Conservation (phyloP, 768 basidiomycete species). For the Cyclocybe aegerita region DNA sequence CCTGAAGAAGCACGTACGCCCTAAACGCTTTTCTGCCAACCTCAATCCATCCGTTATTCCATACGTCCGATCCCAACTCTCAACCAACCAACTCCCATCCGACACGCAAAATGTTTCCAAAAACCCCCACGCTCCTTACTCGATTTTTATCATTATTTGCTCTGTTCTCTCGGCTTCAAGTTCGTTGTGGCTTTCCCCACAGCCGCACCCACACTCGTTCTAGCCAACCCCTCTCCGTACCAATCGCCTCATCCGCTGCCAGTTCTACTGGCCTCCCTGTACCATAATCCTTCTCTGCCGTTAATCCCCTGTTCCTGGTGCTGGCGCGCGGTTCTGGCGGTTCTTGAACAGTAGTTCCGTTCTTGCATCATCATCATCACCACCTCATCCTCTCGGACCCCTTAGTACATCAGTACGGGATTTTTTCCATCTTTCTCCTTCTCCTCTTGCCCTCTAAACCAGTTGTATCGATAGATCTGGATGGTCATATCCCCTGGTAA, state of each 20-base stretch:
- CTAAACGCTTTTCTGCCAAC: too few species aligned
- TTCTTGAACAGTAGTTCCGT: not conserved
- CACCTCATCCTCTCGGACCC: not conserved
- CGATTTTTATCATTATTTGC: not conserved
- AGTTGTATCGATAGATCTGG: too few species aligned
- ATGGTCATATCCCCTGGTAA: too few species aligned
- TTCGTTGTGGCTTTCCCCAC: not conserved
- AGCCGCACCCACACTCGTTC: not conserved
- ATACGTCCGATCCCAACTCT: conserved; percentile 1
- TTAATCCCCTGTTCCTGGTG: conserved; percentile 1
- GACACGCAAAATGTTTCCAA: not conserved
- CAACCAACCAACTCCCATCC: not conserved
- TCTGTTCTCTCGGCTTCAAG: not conserved
- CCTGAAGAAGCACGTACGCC: not conserved
- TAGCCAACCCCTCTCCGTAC: not conserved
- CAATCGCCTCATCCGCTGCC: conserved; percentile 4
- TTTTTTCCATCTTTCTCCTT: too few species aligned
- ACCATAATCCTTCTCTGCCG: not conserved
- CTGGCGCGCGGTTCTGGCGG: conserved; percentile 8
- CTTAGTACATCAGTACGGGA: conserved; percentile 1
- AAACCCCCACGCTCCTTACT: conserved; percentile 1
- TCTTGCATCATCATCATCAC: not conserved
- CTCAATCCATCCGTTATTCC: not conserved
- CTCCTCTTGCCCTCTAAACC: too few species aligned
- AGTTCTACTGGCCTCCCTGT: not conserved